These are phyloP conservation scores for Talaromyces sp. DNA, from an alignment of 2,329 filamentous ascomycete species.

Conservation along the genomic window DNA sequence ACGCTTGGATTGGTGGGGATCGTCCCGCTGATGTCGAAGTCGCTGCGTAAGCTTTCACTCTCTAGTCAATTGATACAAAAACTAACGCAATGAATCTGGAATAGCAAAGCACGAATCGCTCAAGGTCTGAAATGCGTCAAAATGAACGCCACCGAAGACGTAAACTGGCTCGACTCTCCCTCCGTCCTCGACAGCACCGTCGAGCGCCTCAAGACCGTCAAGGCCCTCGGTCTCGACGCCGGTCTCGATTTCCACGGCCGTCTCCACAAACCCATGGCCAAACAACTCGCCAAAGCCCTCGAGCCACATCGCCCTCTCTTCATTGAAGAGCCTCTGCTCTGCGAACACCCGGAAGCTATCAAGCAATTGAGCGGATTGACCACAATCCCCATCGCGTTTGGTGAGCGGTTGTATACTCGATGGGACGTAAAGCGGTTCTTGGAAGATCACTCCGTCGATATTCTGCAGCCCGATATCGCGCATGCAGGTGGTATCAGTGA, in stretches of 20 bases:
- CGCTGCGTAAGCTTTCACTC: slow-evolving; percentile 32
- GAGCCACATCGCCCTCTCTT: slow-evolving; percentile 70
- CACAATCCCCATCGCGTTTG: slow-evolving; percentile 65
- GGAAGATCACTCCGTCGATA: slow-evolving; percentile 64
- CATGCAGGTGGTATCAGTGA: slow-evolving; percentile 73
- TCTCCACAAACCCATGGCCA: slow-evolving; percentile 76
- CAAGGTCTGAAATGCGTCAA: slow-evolving; percentile 54
- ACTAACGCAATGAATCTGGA: neutral
- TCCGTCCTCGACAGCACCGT: slow-evolving; percentile 60
- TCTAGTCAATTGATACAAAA: no score
- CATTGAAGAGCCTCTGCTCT: slow-evolving; percentile 70
- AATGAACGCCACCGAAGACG: slow-evolving; percentile 75
- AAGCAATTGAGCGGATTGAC: slow-evolving; percentile 58
- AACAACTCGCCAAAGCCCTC: slow-evolving; percentile 65
- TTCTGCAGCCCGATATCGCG: slow-evolving; percentile 69
- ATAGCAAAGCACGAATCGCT: slow-evolving; percentile 47
- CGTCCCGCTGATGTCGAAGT: slow-evolving; percentile 63
- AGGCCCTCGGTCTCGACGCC: slow-evolving; percentile 66
- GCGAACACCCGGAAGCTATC: slow-evolving; percentile 65
- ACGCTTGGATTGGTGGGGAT: slow-evolving; percentile 76
- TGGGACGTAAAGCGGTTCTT: slow-evolving; percentile 74
- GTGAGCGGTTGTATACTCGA: slow-evolving; percentile 67
- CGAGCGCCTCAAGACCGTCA: slow-evolving; percentile 66
- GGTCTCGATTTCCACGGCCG: slow-evolving; percentile 77
- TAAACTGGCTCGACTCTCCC: slow-evolving; percentile 74